Percentiles rank a stretch among this genome's conserved stretches.
These are phyloP conservation scores for Wickerhamiella azymoides DNA, from an alignment of 805 yeast genomes.

Conservation along the genomic window DNA sequence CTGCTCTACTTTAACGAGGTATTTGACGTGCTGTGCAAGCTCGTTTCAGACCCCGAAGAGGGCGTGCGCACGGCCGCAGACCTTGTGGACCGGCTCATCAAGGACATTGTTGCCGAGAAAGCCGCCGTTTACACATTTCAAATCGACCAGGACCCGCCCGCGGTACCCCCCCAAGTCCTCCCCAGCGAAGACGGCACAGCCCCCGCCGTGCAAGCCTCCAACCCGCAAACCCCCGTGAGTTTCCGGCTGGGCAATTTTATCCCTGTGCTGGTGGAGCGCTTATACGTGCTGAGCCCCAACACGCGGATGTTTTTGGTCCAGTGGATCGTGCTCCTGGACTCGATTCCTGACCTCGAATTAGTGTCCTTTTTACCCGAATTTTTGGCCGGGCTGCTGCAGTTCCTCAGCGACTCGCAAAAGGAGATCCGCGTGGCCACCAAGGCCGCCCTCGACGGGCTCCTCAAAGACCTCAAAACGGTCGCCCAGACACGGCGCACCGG, in stretches of 20 bases:
- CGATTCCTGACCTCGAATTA: slow-evolving; percentile 81
- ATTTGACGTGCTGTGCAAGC: slow-evolving; percentile 79
- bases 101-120: slow-evolving; percentile 90
- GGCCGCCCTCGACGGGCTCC: slow-evolving; percentile 54
- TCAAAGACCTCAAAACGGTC: slow-evolving; percentile 71
- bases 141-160: slow-evolving; percentile 37
- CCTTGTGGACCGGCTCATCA: slow-evolving; percentile 72
- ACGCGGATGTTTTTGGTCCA: slow-evolving; percentile 84
- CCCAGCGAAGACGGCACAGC: slow-evolving; percentile 32
- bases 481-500: slow-evolving; percentile 25
- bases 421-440: slow-evolving; percentile 83
- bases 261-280: slow-evolving; percentile 80
- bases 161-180: slow-evolving; percentile 43
- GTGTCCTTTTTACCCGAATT: slow-evolving; percentile 81
- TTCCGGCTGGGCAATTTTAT: slow-evolving; percentile 78
- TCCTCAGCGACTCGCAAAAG: slow-evolving; percentile 66
- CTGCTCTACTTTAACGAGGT: slow-evolving; percentile 83
- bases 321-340: slow-evolving; percentile 86
- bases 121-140: slow-evolving; percentile 77
- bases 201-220: slow-evolving; percentile 23
- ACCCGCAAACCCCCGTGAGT: slow-evolving; percentile 38
- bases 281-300: slow-evolving; percentile 83
- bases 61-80: slow-evolving; percentile 94
- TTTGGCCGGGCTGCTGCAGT: slow-evolving; percentile 67
- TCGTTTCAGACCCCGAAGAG: slow-evolving; percentile 81